Percentiles rank a stretch among this genome's conserved stretches.
Evolutionary conservation across 2,329 filamentous ascomycete genomes (phyloP).

Genomic region (Colletotrichum godetiae): DNA sequence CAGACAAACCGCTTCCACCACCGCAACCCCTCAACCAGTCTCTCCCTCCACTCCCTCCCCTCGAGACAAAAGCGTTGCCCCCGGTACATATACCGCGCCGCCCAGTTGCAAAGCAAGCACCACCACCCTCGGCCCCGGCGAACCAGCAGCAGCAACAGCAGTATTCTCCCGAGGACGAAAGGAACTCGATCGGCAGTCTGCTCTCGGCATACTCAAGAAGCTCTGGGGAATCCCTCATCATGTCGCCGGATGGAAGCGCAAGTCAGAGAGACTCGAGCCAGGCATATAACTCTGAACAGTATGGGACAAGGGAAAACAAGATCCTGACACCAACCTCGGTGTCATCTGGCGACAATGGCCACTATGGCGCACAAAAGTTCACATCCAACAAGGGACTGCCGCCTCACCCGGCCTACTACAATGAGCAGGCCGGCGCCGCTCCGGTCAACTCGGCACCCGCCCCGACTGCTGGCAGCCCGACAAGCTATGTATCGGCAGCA

Average conservation of each 20-base stretch:
- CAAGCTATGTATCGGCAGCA: slow-evolving; percentile 38
- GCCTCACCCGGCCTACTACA: slow-evolving; percentile 16
- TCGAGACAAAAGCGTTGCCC: slow-evolving; percentile 37
- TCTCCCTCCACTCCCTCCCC: slow-evolving; percentile 42
- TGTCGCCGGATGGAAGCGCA: slow-evolving; percentile 53
- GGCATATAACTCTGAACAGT: slow-evolving; percentile 20
- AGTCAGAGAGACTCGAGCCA: slow-evolving; percentile 41
- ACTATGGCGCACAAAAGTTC: slow-evolving; percentile 23
- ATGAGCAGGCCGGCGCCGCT: slow-evolving; percentile 13
- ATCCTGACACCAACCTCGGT: slow-evolving; percentile 11
- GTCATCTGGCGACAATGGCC: slow-evolving; percentile 23
- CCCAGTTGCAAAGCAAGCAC: slow-evolving; percentile 24
- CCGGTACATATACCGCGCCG: slow-evolving; percentile 22
- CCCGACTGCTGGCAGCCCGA: slow-evolving; percentile 31
- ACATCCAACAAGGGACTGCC: slow-evolving; percentile 32
- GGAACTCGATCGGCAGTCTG: slow-evolving; percentile 64
- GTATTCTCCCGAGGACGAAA: slow-evolving; percentile 47
- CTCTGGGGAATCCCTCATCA: slow-evolving; percentile 56
- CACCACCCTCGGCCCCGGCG: neutral
- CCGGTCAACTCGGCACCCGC: slow-evolving; percentile 13
- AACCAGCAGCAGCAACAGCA: neutral
- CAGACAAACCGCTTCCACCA: slow-evolving; percentile 36
- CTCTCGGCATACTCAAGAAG: slow-evolving; percentile 66
- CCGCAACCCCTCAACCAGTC: slow-evolving; percentile 44
- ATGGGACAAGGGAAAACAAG: slow-evolving; percentile 29